Conservation (phyloP, 2,329 filamentous ascomycete genomes). For the Aspergillus sp. region DNA sequence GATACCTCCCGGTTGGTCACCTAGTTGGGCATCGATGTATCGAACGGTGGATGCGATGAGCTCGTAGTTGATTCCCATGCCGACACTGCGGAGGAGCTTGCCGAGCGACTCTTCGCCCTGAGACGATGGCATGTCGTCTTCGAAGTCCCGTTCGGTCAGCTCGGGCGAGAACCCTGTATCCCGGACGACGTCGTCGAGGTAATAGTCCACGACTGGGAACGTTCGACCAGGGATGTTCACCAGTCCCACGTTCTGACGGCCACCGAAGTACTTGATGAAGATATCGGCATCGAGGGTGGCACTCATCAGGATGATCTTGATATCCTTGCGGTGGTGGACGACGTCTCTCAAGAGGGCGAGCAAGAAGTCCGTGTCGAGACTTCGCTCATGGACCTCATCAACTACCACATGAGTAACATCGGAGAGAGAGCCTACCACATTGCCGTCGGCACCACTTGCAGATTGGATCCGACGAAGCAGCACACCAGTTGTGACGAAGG, state of each 20-base stretch:
- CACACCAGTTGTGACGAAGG: constrained; percentile 94
- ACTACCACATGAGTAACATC: constrained; percentile 94
- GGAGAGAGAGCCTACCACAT: constrained; percentile 75
- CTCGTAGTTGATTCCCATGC: constrained; percentile 87
- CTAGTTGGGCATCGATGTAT: constrained; percentile 75
- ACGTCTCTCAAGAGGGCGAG: constrained; percentile 84
- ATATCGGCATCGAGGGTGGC: constrained; percentile 86
- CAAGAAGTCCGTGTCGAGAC: constrained; percentile 90
- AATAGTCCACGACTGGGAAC: constrained; percentile 84
- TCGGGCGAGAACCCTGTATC: constrained; percentile 68
- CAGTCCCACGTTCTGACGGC: constrained; percentile 67
- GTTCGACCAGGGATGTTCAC: constrained; percentile 88
- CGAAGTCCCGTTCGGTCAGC: constrained; percentile 27
- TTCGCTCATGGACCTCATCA: constrained; percentile 94
- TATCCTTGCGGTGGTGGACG: constrained; percentile 67
- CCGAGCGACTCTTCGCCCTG: constrained; percentile 53
- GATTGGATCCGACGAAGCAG: constrained; percentile 87
- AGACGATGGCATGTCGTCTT: constrained; percentile 42
- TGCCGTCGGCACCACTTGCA: constrained; percentile 73
- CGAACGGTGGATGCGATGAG: constrained; percentile 77
- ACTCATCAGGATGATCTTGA: constrained; percentile 94
- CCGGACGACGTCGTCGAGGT: constrained; percentile 81
- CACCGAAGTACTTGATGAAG: constrained; percentile 80
- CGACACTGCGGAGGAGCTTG: constrained; percentile 68
- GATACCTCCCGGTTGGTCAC: constrained; percentile 74